A percentile compares a stretch with the other conserved stretches of the same genome.
phyloP scores from a whole-genome alignment of 768 basidiomycete genomes.

The Myochromella boudieri region DNA sequence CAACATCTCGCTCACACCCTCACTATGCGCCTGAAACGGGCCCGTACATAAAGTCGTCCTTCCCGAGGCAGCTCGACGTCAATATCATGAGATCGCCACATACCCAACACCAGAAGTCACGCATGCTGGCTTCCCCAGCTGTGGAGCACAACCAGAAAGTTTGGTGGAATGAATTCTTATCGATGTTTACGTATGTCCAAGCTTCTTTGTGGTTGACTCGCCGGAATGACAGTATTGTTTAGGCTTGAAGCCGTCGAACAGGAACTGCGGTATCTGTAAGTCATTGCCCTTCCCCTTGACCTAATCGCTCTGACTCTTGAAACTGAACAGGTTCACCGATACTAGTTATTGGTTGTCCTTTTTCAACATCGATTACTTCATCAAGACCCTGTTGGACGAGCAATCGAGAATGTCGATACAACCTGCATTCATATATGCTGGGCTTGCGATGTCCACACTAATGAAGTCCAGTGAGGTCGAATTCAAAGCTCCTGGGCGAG shows the following conservation, averaged over 20 bases:
- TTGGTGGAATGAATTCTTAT: conserved; percentile 46
- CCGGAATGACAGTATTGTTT: conserved; percentile 14
- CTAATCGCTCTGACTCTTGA: too few relatives aligned
- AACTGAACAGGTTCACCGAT: conserved; percentile 58
- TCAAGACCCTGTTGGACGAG: conserved; percentile 49
- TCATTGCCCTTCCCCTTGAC: too few relatives aligned
- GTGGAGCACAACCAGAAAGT: conserved; percentile 33
- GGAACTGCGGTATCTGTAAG: conserved; percentile 56
- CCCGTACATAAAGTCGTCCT: conserved; percentile 33
- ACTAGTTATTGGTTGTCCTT: conserved; percentile 70
- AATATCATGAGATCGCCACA: conserved; percentile 35
- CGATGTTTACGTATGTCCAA: conserved; percentile 34
- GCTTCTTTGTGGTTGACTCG: neutral
- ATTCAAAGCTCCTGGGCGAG: conserved; percentile 50
- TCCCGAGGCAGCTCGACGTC: conserved; percentile 38
- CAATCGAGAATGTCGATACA: conserved; percentile 59
- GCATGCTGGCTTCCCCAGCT: conserved; percentile 31
- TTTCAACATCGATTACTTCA: conserved; percentile 57
- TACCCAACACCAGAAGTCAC: conserved; percentile 30
- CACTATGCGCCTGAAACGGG: conserved; percentile 37
- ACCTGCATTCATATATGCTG: conserved; percentile 68
- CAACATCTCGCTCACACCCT: conserved; percentile 28
- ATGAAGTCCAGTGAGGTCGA: conserved; percentile 74
- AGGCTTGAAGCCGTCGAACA: conserved; percentile 49
- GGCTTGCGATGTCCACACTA: conserved; percentile 67